Base-by-base conservation (phyloP, 2,329 filamentous ascomycete species). In the Nigrospora oryzae region DNA sequence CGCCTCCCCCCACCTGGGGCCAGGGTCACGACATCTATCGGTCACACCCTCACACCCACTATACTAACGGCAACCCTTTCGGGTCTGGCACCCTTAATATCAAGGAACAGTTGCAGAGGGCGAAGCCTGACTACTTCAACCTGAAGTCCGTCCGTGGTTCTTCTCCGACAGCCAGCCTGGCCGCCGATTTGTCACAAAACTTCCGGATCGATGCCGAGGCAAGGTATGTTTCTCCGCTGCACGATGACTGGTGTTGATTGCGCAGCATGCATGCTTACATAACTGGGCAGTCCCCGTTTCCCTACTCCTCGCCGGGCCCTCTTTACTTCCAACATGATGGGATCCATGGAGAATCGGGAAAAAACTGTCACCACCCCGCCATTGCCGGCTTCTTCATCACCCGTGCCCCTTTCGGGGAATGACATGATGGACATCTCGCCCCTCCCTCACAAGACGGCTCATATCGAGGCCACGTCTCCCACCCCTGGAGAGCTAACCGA, bases 341-440 rank as follows among this genome's bases (percentile, higher is more conserved):
- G 73, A 51, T 66, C 73, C 44, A 61, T 74, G 50, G 75, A 77
- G 40, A 53, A 69, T 58, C 70, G 71, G 64, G 88, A 87, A 62
- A 79, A 87, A 62, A 79, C 77, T 57, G 79, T 88, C 56, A 94
- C 85, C 33, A 95, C 90, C 34, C 89, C 93, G 47, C 87, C 89
- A 37, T 73, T 95, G 43, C 83, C 81, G 17, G 47, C 68, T 3
- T 86, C 88, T 2, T 96, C 90, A 7, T 95, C 91, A 38, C 89
- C 90, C 7, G 80, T 79, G 45, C 76, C 77, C 33, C 66, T 74
- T 44, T 76, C 79, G 49, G 89, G 74, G 44, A 76, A 79, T 49
- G 89, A 95, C 63, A 74, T 81, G 45, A 95, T 97, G 89, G 90
- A 97, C 59, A 83, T 96, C 64, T 96, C 91, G 38, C 91, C 93